phyloP scores from a whole-genome alignment of 2,329 filamentous ascomycete genomes.

The Corniculantispora saksenae region DNA sequence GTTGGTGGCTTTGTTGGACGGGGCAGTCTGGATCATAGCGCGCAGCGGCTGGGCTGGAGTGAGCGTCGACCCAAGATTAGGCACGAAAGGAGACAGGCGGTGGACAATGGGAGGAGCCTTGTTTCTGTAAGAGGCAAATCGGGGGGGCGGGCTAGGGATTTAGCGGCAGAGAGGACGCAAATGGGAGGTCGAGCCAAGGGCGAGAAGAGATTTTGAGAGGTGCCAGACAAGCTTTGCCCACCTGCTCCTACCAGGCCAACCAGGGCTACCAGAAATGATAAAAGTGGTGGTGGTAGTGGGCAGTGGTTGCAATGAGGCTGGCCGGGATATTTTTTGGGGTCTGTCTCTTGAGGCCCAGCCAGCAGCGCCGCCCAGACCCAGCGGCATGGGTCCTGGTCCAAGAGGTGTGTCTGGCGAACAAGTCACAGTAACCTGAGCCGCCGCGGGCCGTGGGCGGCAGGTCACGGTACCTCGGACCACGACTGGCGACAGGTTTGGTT shows the following conservation, averaged over 20 bases:
- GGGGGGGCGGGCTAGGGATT: neutral
- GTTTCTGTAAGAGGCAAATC: slow-evolving; percentile 1
- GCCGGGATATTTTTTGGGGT: slow-evolving; percentile 5
- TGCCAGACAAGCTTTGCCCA: no score
- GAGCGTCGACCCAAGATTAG: slow-evolving; percentile 19
- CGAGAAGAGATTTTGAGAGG: neutral
- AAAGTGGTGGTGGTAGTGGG: neutral
- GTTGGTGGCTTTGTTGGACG: slow-evolving; percentile 11
- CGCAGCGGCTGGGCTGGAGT: slow-evolving; percentile 14
- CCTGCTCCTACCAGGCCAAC: no score
- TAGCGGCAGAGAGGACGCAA: neutral
- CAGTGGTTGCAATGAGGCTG: slow-evolving; percentile 10
- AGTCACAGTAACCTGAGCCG: neutral
- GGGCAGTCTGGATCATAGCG: slow-evolving; percentile 18
- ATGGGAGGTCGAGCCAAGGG: slow-evolving; percentile 3
- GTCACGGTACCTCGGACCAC: neutral
- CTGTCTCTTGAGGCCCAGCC: neutral
- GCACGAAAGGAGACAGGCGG: slow-evolving; percentile 17
- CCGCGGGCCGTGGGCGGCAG: neutral
- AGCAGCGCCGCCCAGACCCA: neutral
- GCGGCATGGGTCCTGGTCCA: neutral
- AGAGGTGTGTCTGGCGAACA: neutral
- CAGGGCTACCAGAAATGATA: no score
- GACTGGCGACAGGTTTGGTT: neutral
- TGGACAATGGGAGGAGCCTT: slow-evolving; percentile 16